These are phyloP conservation scores for Metschnikowia lochheadii DNA, from an alignment of 805 yeast genomes.

Conservation along the genomic window DNA sequence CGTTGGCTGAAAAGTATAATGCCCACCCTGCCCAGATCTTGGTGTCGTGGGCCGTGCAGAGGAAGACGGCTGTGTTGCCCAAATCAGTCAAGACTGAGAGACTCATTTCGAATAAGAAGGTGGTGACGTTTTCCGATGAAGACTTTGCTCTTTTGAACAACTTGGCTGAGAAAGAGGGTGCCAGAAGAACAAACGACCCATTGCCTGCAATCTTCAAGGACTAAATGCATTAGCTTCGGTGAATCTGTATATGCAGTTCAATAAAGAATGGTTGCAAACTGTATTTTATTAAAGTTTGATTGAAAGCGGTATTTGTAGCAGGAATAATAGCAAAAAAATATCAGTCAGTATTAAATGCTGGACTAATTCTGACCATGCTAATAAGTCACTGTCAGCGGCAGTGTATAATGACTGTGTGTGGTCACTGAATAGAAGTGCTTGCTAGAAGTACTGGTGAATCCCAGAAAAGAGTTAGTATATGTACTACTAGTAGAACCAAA, in stretches of 20 bases:
- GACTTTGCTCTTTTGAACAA: slow-evolving; percentile 34
- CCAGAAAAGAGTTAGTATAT: too few relatives aligned
- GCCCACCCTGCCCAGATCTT: slow-evolving; percentile 50
- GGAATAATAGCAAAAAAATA: too few relatives aligned
- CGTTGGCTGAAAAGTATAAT: slow-evolving; percentile 17
- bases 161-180: slow-evolving; percentile 30
- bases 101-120: slow-evolving; percentile 33
- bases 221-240: neutral
- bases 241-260: neutral
- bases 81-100: slow-evolving; percentile 24
- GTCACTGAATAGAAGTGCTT: too few relatives aligned
- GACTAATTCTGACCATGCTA: too few relatives aligned
- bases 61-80: slow-evolving; percentile 48
- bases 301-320: too few relatives aligned
- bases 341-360: too few relatives aligned
- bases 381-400: too few relatives aligned
- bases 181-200: slow-evolving; percentile 27
- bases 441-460: too few relatives aligned
- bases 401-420: too few relatives aligned
- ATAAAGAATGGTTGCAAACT: too few relatives aligned
- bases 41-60: slow-evolving; percentile 56
- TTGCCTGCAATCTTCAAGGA: slow-evolving; percentile 11
- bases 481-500: too few relatives aligned
- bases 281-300: too few relatives aligned
- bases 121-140: slow-evolving; percentile 30